Evolutionary conservation across 2,329 filamentous ascomycete species (phyloP), one percentile per base, ranked within the genome.

Genomic region (Fusarium redolens): DNA sequence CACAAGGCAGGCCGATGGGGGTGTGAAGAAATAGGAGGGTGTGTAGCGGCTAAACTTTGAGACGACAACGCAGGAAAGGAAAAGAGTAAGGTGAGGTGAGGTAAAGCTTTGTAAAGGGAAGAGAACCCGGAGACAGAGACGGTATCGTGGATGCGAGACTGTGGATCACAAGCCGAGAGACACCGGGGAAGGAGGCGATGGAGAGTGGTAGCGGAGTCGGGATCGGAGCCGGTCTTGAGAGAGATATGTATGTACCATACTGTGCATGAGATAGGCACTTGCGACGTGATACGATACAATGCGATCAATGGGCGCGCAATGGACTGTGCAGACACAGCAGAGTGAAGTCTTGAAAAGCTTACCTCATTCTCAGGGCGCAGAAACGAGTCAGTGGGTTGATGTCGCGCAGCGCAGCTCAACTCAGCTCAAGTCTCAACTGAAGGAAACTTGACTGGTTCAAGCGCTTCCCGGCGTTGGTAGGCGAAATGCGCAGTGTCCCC

Each of bases 11-110:
- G 40, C 63, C 52, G 50, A 72, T 55, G 64, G 64, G 71, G 69
- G 64, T 67, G 74, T 63, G 61, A 47, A 33, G 51, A 50, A 57
- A 66, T 61, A 37, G 35, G 60, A 35, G 54, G 65, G 71, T 61
- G 61, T 68, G 71, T 63, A 69, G 65, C 72, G 68, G 56, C 63
- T 73, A 75, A 73, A 75, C 71, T 73, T 73, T 74, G 58, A 73
- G 62, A 58, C 52, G 74, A 68, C 68, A 66, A 64, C 64, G 51
- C 61, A 58, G 28, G 44, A 64, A 56, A 56, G 56, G 56, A 65
- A 50, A 59, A 68, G 68, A 63, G 50, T 68, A 41, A 58, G 25
- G 43, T 25, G n/a, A 61, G 54, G 50, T 41, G n/a, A 41, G 31
- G 31, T 52, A 52, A 38, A 52, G 50, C 18, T 38, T 38, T 38